These are phyloP conservation scores for Capsicum pubescens DNA, from an alignment of 257 asterid species.

Conservation along the genomic window DNA sequence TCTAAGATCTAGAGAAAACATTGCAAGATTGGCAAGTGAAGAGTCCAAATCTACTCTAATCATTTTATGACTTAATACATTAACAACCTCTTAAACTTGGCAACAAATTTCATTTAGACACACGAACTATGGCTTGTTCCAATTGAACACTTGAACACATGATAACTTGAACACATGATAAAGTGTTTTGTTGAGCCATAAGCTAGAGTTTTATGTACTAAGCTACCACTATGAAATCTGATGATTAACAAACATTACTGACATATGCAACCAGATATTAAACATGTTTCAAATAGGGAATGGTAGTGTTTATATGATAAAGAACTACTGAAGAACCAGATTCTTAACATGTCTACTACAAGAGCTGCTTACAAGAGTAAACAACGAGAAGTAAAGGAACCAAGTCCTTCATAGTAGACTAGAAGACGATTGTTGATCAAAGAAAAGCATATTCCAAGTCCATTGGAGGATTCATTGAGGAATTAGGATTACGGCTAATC, in stretches of 20 bases:
- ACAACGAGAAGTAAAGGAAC: too few relatives aligned
- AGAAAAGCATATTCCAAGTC: too few relatives aligned
- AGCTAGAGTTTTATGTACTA: background rate
- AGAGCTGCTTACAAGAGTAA: background rate
- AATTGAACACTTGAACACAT: background rate
- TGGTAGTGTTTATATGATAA: background rate
- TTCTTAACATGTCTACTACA: background rate
- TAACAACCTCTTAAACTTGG: background rate
- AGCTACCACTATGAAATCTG: background rate
- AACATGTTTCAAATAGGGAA: background rate
- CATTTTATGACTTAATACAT: background rate
- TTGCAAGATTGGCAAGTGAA: background rate
- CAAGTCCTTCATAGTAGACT: too few relatives aligned
- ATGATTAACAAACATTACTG: constrained; percentile 3
- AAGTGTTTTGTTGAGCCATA: background rate
- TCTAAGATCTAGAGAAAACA: background rate
- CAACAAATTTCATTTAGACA: background rate
- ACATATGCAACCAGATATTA: background rate
- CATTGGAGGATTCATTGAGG: too few relatives aligned
- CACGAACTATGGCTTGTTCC: background rate
- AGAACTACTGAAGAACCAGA: background rate
- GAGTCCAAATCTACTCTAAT: constrained; percentile 9
- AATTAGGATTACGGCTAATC: too few relatives aligned
- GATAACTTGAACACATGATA: background rate
- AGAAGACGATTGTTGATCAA: too few relatives aligned